Evolutionary conservation across 176 grass and related monocot species (phyloP), one percentile per base, ranked within the genome.

Genomic region (Triticum turgidum): DNA sequence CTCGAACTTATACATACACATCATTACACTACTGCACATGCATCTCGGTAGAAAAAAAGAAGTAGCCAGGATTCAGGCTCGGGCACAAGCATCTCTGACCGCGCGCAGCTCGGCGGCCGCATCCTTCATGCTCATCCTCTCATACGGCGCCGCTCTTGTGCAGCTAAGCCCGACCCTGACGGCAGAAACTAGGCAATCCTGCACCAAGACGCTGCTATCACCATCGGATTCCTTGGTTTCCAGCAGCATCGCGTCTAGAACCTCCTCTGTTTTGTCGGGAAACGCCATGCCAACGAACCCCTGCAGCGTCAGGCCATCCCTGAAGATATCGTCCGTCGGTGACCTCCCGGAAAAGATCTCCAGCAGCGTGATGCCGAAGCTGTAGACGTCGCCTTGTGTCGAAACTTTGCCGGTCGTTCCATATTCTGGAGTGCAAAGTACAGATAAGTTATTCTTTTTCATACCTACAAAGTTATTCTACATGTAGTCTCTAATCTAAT

Each of bases 311-410:
- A 66, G 18, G 0, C 79, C 79, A 0, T 76, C 69, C 0, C 11
- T 52, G 39, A 87, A 87, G 7, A 3, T 4, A 1, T 30, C 79
- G n/a, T 65, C 13, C 1, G 79, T 75, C 11, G 86, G 86, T 0
- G 69, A 7, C 79, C 39, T 87, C 20, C 86, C 86, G 0, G 42
- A 54, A 3, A 87, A 68, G 38, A 87, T 87, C 17, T 87, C 86
- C 30, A 82, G 59, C 5, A 87, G 69, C 7, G 51, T 72, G 5
- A 82, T 76, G 25, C 86, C 69, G 21, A 76, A 87, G 79, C 86
- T 87, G 79, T 87, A 87, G 34, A 39, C 61, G 24, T 87, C 86
- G 4, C 86, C 86, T 2, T 34, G 7, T 0, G 41, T 21, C 2
- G 79, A 87, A 2, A 76, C 42, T 67, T 58, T 75, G 1, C 29